These are phyloP conservation scores for Gamarada debralockiae DNA, from an alignment of 495 filamentous ascomycete species.

Conservation along the genomic window DNA sequence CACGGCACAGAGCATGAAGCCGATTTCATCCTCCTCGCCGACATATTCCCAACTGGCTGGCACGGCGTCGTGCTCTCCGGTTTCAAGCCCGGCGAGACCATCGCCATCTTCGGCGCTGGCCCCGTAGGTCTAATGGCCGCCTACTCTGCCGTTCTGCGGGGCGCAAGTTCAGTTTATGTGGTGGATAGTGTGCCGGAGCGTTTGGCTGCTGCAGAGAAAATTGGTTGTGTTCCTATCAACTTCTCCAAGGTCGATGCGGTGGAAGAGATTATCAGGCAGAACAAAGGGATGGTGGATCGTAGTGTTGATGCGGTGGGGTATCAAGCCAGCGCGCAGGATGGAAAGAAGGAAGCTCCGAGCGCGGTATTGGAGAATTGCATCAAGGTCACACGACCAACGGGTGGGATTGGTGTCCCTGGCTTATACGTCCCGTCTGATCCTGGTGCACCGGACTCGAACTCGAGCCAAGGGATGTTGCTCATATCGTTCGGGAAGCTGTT, in stretches of 20 bases:
- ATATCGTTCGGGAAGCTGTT: conserved; percentile 58
- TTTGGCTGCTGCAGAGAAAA: conserved; percentile 45
- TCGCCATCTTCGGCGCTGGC: conserved; percentile 46
- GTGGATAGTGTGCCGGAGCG: conserved; percentile 53
- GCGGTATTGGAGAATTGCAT: conserved; percentile 46
- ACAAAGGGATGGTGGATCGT: conserved; percentile 48
- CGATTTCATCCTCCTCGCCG: conserved; percentile 45
- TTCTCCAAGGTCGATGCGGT: conserved; percentile 26
- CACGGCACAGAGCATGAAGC: conserved; percentile 39
- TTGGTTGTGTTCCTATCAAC: conserved; percentile 31
- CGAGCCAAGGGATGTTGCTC: conserved; percentile 49
- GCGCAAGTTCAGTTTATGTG: conserved; percentile 48
- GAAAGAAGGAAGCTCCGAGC: conserved; percentile 36
- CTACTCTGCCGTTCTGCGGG: conserved; percentile 49
- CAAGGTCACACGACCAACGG: conserved; percentile 40
- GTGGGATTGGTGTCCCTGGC: conserved; percentile 40
- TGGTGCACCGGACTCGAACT: conserved; percentile 40
- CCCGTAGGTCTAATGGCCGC: conserved; percentile 57
- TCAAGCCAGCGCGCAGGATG: conserved; percentile 42
- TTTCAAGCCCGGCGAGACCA: conserved; percentile 50
- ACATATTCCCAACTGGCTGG: conserved; percentile 62
- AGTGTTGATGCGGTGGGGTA: conserved; percentile 52
- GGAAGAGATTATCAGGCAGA: conserved; percentile 31
- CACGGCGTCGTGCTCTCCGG: conserved; percentile 50
- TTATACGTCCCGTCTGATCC: conserved; percentile 26